Percentiles rank a stretch among this genome's conserved stretches.
phyloP scores from a whole-genome alignment of 352 stramenopile genomes.

The Phytophthora ramorum region DNA sequence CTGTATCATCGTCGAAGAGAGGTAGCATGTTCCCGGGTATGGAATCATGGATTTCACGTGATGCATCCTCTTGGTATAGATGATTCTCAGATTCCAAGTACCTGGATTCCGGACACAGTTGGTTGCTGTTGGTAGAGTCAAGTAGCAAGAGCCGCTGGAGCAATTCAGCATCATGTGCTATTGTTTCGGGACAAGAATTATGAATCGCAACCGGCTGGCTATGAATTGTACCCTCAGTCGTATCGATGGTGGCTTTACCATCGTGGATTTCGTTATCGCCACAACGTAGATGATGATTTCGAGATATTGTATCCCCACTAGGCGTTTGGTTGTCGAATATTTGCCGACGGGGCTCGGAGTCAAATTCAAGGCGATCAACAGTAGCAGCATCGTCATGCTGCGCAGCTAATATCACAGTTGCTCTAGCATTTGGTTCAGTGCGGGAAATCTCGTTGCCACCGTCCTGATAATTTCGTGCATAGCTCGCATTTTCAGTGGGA shows the following conservation, averaged over 20 bases:
- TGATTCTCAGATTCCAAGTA: not conserved
- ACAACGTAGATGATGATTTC: not conserved
- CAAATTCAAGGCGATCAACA: not conserved
- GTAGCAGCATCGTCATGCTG: not conserved
- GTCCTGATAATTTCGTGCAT: slow-evolving; percentile 27
- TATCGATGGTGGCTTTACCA: not conserved
- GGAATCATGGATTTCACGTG: not conserved
- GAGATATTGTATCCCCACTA: not conserved
- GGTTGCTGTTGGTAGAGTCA: not conserved
- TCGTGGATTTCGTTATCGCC: not conserved
- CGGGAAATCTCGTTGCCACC: not conserved
- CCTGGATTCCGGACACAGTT: not conserved
- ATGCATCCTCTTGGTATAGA: not conserved
- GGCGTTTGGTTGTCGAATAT: not conserved
- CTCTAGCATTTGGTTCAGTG: not conserved
- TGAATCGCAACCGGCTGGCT: not conserved
- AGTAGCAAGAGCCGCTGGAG: not conserved
- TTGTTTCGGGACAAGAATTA: not conserved
- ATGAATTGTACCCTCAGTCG: not conserved
- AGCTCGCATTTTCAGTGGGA: slow-evolving; percentile 29
- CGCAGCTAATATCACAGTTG: not conserved
- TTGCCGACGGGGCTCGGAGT: not conserved
- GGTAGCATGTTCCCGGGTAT: slow-evolving; percentile 15
- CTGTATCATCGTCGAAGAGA: slow-evolving; percentile 26
- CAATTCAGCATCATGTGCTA: not conserved